Base-by-base conservation (phyloP, 768 basidiomycete species). In the Clavulina sp. region DNA sequence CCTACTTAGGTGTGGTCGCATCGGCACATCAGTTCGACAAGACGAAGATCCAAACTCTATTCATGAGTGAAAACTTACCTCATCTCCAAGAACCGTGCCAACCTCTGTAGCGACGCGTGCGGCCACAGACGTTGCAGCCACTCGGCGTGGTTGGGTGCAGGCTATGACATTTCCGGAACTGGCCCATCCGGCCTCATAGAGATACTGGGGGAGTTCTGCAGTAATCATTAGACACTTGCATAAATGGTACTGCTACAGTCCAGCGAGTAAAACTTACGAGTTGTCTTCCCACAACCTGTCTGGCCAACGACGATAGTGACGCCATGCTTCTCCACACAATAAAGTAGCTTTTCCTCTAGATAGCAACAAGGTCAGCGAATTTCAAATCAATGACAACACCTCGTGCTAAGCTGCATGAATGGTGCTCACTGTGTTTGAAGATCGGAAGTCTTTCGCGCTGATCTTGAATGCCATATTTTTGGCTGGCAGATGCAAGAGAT, bases 241-340 rank as follows among this genome's bases (percentile, higher is more conserved):
- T 31, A 26, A 51, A 2, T 28, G 24, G 49, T 28, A 9, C 38
- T 49, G 43, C 9, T 9, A 46, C 16, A 26, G 26, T 46, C 43
- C 34, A 24, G 29, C 28, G 19, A 56, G 19, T 53, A 5, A 41
- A 29, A 71, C 84, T 63, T 57, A 93, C 91, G 93, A 57, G 93
- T 99, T 4, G 91, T 93, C 68, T 99, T 97, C 43, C 95, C 95
- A 53, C 86, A 95, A 2, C 95, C 95, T 0, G 95, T 97, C 60
- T 96, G 85, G 5, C 85, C 93, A 5, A 93, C 84, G 4, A 97
- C 80, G 48, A 96, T 86, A 2, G 81, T 73, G 5, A 91, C 82
- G 3, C 82, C 81, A 61, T 81, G 74, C 50, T 75, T 78, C 66
- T 97, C 93, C 24, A 96, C 66, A 53, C 81, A 80, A 60, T 86